Conservation (phyloP, 352 stramenopile genomes). For the Phytophthora hibernalis region DNA sequence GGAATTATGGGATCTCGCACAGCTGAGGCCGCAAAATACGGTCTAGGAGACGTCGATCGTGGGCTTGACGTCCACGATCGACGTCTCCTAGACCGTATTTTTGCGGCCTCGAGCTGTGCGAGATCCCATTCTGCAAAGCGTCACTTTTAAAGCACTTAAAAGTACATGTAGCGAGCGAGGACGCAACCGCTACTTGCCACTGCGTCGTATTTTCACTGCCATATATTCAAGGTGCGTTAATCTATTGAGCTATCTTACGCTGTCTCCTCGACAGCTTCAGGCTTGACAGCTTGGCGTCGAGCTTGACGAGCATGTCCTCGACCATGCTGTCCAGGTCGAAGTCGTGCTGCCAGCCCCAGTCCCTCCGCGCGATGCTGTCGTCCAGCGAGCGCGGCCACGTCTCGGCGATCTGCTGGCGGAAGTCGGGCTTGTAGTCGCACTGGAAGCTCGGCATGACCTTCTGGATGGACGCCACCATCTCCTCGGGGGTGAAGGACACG, state of each 20-base stretch:
- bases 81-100: constrained; percentile 13
- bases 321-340: constrained; percentile 92
- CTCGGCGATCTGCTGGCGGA: constrained; percentile 91
- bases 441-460: constrained; percentile 90
- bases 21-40: no score
- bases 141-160: no score
- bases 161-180: constrained; percentile 6
- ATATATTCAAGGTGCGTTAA: constrained; percentile 29
- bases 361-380: constrained; percentile 77
- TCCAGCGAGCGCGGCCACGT: constrained; percentile 91
- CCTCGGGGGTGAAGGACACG: constrained; percentile 88
- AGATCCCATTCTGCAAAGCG: constrained; percentile 22
- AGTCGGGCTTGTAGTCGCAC: constrained; percentile 91
- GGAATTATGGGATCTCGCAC: no score
- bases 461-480: constrained; percentile 87
- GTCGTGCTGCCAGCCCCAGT: constrained; percentile 92
- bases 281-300: constrained; percentile 76
- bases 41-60: no score
- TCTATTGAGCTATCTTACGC: constrained; percentile 25
- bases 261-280: constrained; percentile 28
- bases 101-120: not conserved
- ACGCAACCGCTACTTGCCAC: constrained; percentile 2
- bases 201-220: constrained; percentile 17
- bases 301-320: constrained; percentile 89
- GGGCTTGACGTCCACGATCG: no score